Percentiles rank a stretch among this genome's conserved stretches.
phyloP scores from a whole-genome alignment of 2,329 filamentous ascomycete genomes.

The Fusarium sp. region DNA sequence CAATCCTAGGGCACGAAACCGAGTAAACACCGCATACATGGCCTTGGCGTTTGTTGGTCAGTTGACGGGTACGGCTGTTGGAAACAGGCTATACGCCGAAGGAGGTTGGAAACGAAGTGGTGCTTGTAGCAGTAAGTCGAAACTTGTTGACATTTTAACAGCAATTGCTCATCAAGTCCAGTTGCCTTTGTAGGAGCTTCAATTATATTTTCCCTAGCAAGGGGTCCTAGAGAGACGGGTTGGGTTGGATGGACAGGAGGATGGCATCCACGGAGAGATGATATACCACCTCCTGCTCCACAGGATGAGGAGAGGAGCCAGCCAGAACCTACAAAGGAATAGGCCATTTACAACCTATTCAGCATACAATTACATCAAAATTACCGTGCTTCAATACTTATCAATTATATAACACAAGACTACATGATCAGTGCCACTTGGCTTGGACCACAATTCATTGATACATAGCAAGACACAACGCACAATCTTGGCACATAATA shows the following conservation, averaged over 20 bases:
- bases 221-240: constrained; percentile 48
- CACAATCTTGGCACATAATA: background rate
- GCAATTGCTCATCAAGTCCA: background rate
- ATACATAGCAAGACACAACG: background rate
- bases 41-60: constrained; percentile 80
- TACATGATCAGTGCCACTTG: background rate
- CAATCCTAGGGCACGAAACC: constrained; percentile 77
- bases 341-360: background rate
- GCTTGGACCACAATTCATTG: background rate
- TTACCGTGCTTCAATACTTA: background rate
- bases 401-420: background rate
- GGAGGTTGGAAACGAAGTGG: constrained; percentile 65
- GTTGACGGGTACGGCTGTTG: constrained; percentile 74
- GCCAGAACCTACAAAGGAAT: background rate
- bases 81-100: constrained; percentile 63
- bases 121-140: constrained; percentile 49
- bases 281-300: constrained; percentile 1
- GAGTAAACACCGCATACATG: constrained; percentile 88
- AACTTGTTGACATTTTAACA: background rate
- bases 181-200: constrained; percentile 44
- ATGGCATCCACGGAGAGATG: constrained; percentile 39
- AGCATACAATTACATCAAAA: background rate
- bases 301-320: constrained; percentile 15
- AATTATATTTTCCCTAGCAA: constrained; percentile 45
- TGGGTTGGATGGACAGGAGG: constrained; percentile 52